Evolutionary conservation across 805 yeast species (phyloP).

Genomic region (Saccharomycopsis sp.): DNA sequence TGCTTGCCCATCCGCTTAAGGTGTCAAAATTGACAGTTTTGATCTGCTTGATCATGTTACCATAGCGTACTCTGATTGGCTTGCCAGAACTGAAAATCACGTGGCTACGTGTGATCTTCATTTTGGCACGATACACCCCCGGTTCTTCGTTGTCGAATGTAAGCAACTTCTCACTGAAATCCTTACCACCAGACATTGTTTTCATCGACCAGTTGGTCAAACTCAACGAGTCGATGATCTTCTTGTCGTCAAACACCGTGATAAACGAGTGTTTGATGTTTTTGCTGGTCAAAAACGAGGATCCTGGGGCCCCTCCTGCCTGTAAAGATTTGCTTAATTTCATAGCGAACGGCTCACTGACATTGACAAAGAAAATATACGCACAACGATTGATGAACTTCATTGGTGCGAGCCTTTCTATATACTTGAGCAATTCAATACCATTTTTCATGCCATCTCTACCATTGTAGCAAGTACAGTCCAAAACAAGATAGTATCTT

Average conservation of each 20-base stretch:
- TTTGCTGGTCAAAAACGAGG: constrained; percentile 23
- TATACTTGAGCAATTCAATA: constrained; percentile 28
- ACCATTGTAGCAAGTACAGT: constrained; percentile 56
- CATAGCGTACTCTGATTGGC: constrained; percentile 5
- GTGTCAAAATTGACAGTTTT: constrained; percentile 18
- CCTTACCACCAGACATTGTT: constrained; percentile 35
- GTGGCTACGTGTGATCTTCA: constrained; percentile 8
- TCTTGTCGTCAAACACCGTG: constrained; percentile 33
- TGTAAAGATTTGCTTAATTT: constrained; percentile 1
- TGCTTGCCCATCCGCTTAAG: constrained; percentile 16
- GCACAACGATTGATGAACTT: constrained; percentile 46
- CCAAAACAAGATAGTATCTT: constrained; percentile 55
- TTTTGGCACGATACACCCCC: background rate
- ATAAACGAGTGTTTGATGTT: constrained; percentile 24
- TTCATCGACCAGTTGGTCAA: constrained; percentile 37
- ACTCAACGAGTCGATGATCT: constrained; percentile 38
- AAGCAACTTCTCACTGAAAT: constrained; percentile 2
- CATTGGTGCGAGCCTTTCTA: constrained; percentile 45
- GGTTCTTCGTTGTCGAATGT: background rate
- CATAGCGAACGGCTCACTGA: constrained; percentile 13
- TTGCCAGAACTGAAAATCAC: constrained; percentile 13
- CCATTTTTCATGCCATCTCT: constrained; percentile 25
- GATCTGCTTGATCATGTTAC: constrained; percentile 7
- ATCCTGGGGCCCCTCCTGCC: background rate
- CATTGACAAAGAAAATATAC: constrained; percentile 37